A percentile compares a stretch with the other conserved stretches of the same genome.
These are phyloP conservation scores for Calocybe cyanea DNA, from an alignment of 768 basidiomycete species.

Conservation along the genomic window DNA sequence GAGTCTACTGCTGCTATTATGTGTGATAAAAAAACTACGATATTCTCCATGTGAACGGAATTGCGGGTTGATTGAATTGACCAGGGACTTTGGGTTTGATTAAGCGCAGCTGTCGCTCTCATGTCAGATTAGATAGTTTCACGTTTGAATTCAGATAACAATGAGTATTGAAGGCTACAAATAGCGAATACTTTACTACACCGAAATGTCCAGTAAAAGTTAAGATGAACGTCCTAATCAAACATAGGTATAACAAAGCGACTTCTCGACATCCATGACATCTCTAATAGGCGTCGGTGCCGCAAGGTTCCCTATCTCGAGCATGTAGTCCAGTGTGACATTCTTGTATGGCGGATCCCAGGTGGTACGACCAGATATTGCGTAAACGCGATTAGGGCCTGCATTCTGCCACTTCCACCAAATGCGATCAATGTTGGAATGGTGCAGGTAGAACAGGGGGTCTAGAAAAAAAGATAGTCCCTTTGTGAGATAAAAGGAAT, in stretches of 20 bases:
- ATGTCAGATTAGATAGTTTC: too few relatives aligned
- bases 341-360: conserved; percentile 24
- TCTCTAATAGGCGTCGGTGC: conserved; percentile 4
- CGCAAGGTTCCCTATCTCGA: conserved; percentile 7
- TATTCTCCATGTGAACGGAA: too few relatives aligned
- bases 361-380: conserved; percentile 31
- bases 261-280: conserved; percentile 7
- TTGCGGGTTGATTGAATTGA: too few relatives aligned
- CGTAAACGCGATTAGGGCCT: conserved; percentile 23
- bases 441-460: conserved; percentile 37
- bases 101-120: too few relatives aligned
- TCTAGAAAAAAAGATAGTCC: conserved; percentile 17
- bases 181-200: too few relatives aligned
- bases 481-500: background rate
- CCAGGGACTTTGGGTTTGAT: too few relatives aligned
- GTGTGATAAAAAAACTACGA: too few relatives aligned
- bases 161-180: too few relatives aligned
- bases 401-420: conserved; percentile 35
- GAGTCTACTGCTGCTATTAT: too few relatives aligned
- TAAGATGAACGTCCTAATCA: background rate
- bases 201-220: background rate
- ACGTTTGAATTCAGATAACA: too few relatives aligned
- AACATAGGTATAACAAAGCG: conserved; percentile 5
- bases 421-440: conserved; percentile 36
- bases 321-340: conserved; percentile 23